Evolutionary conservation across 2,329 filamentous ascomycete species (phyloP), one percentile per base, ranked within the genome.

Genomic region (Davidsoniella eucalypti): DNA sequence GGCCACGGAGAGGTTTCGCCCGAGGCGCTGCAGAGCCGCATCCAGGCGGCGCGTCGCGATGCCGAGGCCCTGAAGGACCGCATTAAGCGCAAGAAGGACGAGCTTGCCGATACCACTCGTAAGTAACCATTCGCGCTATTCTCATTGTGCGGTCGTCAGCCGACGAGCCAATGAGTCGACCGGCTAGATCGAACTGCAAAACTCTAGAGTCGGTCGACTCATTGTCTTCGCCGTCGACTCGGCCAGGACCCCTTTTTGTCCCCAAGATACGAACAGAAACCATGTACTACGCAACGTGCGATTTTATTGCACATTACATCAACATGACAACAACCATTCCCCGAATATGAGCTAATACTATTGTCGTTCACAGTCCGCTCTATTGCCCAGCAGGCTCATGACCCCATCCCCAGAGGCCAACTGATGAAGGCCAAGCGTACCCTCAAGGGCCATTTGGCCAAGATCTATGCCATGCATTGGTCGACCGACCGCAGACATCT

Each of bases 401-500:
- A 96, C 66, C 74, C 84, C 58, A 80, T 98, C 60, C 87, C 90
- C 57, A 84, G 84, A 67, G 92, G 93, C 67, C 76, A 80, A 64
- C 77, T 90, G 64, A 96, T 98, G 92, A 94, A 92, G 75, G 85
- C 90, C 57, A 92, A 94, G 72, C 84, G 87, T 61, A 95, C 88
- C 47, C 75, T 98, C 58, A 96, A 96, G 72, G 92, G 92, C 57
- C 92, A 98, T 75, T 71, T 98, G 58, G 92, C 92, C 61, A 98
- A 98, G 72, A 98, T 98, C 61, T 98, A 98, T 68, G 92, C 92
- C 61, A 98, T 98, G 92, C 92, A 98, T 73, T 98, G 92, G 92
- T 96, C 92, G 33, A 98, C 92, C 56, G 92, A 98, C 69, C 81
- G 92, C 63, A 82, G 92, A 67, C 92, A 96, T 68, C 79, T 96